These are phyloP conservation scores for Nepenthes gracilis DNA, from an alignment of 148 eudicot genomes.

Conservation along the genomic window DNA sequence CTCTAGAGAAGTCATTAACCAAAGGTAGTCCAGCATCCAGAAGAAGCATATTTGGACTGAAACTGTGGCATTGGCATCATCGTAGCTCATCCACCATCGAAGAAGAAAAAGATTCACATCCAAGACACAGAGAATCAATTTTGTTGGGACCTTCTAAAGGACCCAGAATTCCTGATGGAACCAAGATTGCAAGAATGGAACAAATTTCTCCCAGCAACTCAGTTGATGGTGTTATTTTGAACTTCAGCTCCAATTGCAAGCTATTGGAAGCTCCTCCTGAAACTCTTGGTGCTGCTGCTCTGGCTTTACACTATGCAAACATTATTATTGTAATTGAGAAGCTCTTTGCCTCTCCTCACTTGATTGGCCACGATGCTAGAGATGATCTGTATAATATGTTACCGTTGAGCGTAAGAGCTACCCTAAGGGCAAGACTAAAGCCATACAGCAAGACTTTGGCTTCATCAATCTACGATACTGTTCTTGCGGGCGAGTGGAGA, in stretches of 20 bases:
- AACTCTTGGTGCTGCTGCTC: conserved; percentile 52
- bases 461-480: conserved; percentile 28
- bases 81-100: conserved; percentile 11
- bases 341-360: conserved; percentile 49
- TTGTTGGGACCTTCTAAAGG: conserved; percentile 19
- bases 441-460: conserved; percentile 30
- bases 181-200: no score
- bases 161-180: background rate
- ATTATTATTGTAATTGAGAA: conserved; percentile 46
- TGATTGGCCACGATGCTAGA: conserved; percentile 52
- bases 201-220: no score
- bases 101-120: conserved; percentile 3
- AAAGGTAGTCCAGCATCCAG: conserved; percentile 22
- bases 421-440: conserved; percentile 32
- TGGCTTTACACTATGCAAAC: conserved; percentile 59
- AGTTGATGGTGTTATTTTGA: conserved; percentile 1
- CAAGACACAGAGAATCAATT: background rate
- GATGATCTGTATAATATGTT: conserved; percentile 57
- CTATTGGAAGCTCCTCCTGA: conserved; percentile 30
- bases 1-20: conserved; percentile 27
- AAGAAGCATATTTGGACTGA: conserved; percentile 19
- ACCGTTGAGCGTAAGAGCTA: conserved; percentile 31
- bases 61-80: conserved; percentile 20
- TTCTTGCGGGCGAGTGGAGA: conserved; percentile 51
- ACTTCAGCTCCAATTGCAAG: conserved; percentile 14